Percentiles rank a stretch among this genome's conserved stretches.
Evolutionary conservation across 2,329 filamentous ascomycete species (phyloP).

Genomic region (Penicillium sp.): DNA sequence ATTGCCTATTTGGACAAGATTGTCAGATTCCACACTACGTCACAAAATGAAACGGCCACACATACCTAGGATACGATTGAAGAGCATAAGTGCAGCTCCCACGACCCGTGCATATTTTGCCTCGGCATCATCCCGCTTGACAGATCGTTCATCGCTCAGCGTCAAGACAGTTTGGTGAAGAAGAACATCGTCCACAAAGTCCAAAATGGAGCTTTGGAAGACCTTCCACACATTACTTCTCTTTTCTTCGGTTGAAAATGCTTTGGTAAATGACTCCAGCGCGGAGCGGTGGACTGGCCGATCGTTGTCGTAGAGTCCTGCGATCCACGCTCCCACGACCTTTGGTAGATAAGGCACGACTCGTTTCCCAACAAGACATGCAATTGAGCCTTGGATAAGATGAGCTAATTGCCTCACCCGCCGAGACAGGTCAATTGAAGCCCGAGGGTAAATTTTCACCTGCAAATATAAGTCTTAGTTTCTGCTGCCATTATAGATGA

Average conservation of each 20-base stretch:
- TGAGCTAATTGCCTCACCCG: slow-evolving; percentile 87
- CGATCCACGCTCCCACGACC: slow-evolving; percentile 85
- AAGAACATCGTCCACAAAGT: slow-evolving; percentile 77
- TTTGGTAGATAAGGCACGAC: slow-evolving; percentile 76
- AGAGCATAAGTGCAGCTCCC: slow-evolving; percentile 56
- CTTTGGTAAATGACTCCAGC: slow-evolving; percentile 68
- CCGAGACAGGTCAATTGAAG: slow-evolving; percentile 84
- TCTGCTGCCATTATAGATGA: slow-evolving; percentile 2
- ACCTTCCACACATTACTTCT: slow-evolving; percentile 71
- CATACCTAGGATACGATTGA: slow-evolving; percentile 54
- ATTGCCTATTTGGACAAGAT: slow-evolving; percentile 27
- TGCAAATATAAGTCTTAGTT: slow-evolving; percentile 40
- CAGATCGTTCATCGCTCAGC: slow-evolving; percentile 83
- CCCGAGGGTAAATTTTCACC: slow-evolving; percentile 82
- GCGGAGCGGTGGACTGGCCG: slow-evolving; percentile 73
- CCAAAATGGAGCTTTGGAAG: slow-evolving; percentile 76
- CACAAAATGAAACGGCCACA: not conserved
- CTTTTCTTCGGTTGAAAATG: slow-evolving; percentile 80
- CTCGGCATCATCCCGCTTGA: slow-evolving; percentile 78
- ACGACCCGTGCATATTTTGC: slow-evolving; percentile 80
- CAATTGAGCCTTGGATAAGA: slow-evolving; percentile 64
- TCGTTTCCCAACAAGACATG: slow-evolving; percentile 66
- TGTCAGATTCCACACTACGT: slow-evolving; percentile 13
- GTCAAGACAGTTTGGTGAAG: slow-evolving; percentile 74
- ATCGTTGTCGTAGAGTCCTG: slow-evolving; percentile 84